These are phyloP conservation scores for Pseudopediastrum boryanum DNA, from an alignment of 139 green algal genomes.

Conservation along the genomic window DNA sequence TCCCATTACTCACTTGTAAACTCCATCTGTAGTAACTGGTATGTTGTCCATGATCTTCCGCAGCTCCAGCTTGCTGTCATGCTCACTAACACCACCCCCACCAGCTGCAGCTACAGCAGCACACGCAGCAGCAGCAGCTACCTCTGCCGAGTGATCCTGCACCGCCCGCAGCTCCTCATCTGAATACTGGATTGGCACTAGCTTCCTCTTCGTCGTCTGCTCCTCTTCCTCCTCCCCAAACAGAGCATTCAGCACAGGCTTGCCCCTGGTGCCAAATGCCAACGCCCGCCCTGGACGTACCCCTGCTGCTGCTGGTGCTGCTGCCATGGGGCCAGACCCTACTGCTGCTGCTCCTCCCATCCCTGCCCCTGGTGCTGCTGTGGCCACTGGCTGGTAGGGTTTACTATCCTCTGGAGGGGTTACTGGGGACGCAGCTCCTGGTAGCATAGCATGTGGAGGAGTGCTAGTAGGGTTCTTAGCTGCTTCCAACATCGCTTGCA, in stretches of 20 bases:
- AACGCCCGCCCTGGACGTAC: not conserved
- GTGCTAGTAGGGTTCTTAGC: too few relatives aligned
- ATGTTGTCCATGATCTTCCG: not conserved
- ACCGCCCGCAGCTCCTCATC: slow-evolving; percentile 73
- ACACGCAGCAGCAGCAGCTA: not conserved
- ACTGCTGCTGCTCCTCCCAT: slow-evolving; percentile 4
- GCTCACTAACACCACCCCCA: not conserved
- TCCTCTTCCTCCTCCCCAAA: slow-evolving; percentile 82
- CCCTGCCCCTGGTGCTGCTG: not conserved
- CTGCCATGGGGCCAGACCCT: not conserved
- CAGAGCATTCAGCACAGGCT: slow-evolving; percentile 39
- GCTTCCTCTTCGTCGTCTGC: slow-evolving; percentile 60
- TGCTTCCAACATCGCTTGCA: slow-evolving; percentile 24
- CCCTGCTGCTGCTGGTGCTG: slow-evolving; percentile 8
- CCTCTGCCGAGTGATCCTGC: slow-evolving; percentile 16
- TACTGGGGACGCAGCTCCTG: not conserved
- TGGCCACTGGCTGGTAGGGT: not conserved
- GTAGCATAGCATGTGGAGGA: not conserved
- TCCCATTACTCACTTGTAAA: too few relatives aligned
- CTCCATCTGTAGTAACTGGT: too few relatives aligned
- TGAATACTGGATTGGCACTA: slow-evolving; percentile 81
- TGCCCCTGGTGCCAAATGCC: too few relatives aligned
- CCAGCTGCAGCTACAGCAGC: not conserved
- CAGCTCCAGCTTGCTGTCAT: not conserved
- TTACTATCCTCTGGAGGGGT: not conserved